phyloP scores from a whole-genome alignment of 169 alveolate genomes.

The Sarcocystis neurona region DNA sequence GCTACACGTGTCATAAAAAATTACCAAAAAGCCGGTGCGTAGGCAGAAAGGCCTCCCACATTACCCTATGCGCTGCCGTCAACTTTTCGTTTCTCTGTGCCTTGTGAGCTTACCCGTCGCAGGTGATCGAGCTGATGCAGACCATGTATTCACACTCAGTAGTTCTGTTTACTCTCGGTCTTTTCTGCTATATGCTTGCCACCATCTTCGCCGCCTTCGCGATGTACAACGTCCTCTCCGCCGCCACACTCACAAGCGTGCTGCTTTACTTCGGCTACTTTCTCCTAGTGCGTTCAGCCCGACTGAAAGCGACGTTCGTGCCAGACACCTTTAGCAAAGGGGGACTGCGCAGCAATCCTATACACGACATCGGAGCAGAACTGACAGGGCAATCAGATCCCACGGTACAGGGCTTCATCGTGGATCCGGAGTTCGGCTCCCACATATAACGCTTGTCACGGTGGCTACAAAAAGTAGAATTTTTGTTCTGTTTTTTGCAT shows the following conservation, averaged over 20 bases:
- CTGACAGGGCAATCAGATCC: slow-evolving; percentile 23
- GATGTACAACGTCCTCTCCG: slow-evolving; percentile 5
- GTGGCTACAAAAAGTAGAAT: too few relatives aligned
- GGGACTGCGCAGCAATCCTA: slow-evolving; percentile 16
- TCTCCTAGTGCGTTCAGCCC: neutral
- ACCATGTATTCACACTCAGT: neutral
- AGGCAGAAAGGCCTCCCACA: neutral
- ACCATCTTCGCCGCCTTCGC: slow-evolving; percentile 40
- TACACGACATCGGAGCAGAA: slow-evolving; percentile 33
- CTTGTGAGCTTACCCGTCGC: neutral
- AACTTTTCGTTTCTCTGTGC: neutral
- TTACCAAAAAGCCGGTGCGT: neutral
- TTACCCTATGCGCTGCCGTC: neutral
- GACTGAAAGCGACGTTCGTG: neutral
- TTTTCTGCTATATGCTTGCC: slow-evolving; percentile 37
- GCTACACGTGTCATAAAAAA: neutral
- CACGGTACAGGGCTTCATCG: neutral
- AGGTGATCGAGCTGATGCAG: slow-evolving; percentile 57
- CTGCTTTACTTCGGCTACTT: neutral
- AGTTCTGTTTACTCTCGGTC: slow-evolving; percentile 34
- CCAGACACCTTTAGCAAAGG: slow-evolving; percentile 27
- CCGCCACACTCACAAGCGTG: neutral
- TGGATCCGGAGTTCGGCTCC: neutral
- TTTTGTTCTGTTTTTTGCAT: too few relatives aligned
- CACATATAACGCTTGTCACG: neutral